Evolutionary conservation across 106 monocot genomes (phyloP).

Genomic region (Chionographis japonica): DNA sequence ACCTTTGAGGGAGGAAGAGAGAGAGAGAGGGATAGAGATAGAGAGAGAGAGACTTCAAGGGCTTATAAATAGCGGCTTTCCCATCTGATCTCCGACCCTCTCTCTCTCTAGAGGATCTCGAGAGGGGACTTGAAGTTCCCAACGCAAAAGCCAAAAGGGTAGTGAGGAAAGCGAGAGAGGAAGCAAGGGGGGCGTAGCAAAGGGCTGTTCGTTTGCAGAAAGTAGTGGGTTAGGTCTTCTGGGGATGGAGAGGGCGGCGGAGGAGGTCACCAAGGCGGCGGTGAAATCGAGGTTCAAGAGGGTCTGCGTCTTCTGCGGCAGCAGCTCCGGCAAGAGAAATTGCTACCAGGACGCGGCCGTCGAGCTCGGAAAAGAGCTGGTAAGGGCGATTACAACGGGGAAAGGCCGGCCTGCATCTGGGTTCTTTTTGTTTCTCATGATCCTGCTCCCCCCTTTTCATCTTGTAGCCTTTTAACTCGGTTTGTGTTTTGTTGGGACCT

Average conservation of each 20-base stretch:
- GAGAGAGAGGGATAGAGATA: too few relatives aligned
- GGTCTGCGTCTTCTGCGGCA: conserved; percentile 60
- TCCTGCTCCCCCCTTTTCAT: background rate
- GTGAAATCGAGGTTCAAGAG: conserved; percentile 28
- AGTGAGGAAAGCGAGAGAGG: too few relatives aligned
- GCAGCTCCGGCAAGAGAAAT: conserved; percentile 47
- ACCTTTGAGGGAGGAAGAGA: too few relatives aligned
- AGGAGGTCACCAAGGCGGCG: background rate
- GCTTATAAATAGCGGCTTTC: too few relatives aligned
- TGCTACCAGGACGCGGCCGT: conserved; percentile 52
- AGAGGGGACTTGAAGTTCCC: too few relatives aligned
- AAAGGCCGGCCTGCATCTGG: background rate
- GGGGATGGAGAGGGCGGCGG: background rate
- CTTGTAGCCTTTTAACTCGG: too few relatives aligned
- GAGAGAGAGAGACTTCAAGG: too few relatives aligned
- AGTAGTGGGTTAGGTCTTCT: background rate
- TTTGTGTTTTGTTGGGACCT: too few relatives aligned
- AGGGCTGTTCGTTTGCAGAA: background rate
- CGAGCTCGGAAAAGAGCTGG: conserved; percentile 51
- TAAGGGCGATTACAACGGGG: background rate
- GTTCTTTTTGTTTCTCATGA: background rate
- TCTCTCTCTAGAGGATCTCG: too few relatives aligned
- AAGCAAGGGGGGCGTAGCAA: too few relatives aligned
- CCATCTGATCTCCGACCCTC: too few relatives aligned
- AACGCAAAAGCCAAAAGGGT: too few relatives aligned